Base-by-base conservation (phyloP, 208 protist species). In the Trypanosoma melophagium region DNA sequence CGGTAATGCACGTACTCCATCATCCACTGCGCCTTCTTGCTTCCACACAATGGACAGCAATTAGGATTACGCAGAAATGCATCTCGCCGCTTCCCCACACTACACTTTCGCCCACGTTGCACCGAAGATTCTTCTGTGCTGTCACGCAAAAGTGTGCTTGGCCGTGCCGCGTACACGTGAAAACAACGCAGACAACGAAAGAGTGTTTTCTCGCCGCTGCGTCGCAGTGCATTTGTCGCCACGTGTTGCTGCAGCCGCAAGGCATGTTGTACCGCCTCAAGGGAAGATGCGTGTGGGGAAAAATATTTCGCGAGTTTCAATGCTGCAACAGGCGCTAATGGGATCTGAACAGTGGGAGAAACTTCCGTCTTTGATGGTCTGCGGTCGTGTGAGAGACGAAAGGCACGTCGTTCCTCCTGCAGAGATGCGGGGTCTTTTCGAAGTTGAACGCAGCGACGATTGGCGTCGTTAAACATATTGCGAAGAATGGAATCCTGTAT, bases 1-100 rank as follows among this genome's bases (percentile, higher is more conserved):
- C 80, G 68, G 60, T 90, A 73, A 61, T 94, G 89, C 31, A 94
- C 83, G 50, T 92, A 94, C 76, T 94, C 89, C 79, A 92, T 84
- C 70, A 84, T 70, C 86, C 89, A 94, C 64, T 94, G 89, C 10
- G 83, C 86, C 59, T 77, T 87, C 1, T 67, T 28, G 51, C 89
- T 92, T 22, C 75, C 56, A 52, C 89, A 94, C 44, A 74, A 35
- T 4, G 89, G 89, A 58, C 89, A 94, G 40, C 73, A 77, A 16
- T 24, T 70, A 9, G 82, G 85, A 61, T 83, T 50, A 3, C 69
- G 73, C 35, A 60, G 35, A 40, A 62, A 12, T 41, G 41, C 59
- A 1, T 72, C 52, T 19, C 65, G 65, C 41, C 70, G 85, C 13
- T 63, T 70, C 1, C 76, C 84, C 8, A 94, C 64, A 64, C 84